Percentiles rank a stretch among this genome's conserved stretches.
phyloP scores from a whole-genome alignment of 1,284 basidiomycete species.

The Ganoderma sp. region DNA sequence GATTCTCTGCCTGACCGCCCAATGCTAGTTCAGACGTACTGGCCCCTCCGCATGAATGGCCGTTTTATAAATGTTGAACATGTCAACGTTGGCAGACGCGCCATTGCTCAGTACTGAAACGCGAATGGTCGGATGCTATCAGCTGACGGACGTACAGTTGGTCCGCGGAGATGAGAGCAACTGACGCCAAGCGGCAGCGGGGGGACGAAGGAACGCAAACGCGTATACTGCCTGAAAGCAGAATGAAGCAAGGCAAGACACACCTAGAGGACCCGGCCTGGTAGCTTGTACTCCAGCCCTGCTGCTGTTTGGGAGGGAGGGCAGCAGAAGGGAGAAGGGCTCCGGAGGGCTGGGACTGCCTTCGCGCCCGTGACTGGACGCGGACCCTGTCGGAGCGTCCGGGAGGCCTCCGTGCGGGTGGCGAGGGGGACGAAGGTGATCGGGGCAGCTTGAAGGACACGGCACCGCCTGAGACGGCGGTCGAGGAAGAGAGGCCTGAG shows the following conservation, averaged over 20 bases:
- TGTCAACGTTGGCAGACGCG: neutral
- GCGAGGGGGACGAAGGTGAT: slow-evolving; percentile 78
- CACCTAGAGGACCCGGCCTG: slow-evolving; percentile 80
- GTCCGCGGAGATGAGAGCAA: slow-evolving; percentile 1
- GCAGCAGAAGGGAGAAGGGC: slow-evolving; percentile 32
- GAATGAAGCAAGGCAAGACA: slow-evolving; percentile 22
- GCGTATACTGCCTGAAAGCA: neutral
- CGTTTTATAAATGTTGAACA: neutral
- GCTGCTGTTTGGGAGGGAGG: slow-evolving; percentile 37
- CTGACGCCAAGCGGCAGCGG: neutral
- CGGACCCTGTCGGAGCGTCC: slow-evolving; percentile 31
- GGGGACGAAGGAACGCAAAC: neutral
- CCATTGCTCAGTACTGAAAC: neutral
- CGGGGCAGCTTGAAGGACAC: slow-evolving; percentile 66
- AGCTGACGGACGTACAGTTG: neutral
- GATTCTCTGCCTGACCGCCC: neutral
- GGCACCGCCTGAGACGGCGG: slow-evolving; percentile 21
- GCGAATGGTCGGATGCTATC: neutral
- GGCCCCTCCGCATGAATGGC: neutral
- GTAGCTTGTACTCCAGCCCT: slow-evolving; percentile 85
- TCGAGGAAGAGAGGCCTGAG: slow-evolving; percentile 14
- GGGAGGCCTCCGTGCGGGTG: slow-evolving; percentile 49
- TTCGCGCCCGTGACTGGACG: slow-evolving; percentile 24
- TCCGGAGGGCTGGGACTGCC: slow-evolving; percentile 34
- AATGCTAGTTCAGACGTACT: neutral